Evolutionary conservation across 2,329 filamentous ascomycete genomes (phyloP), one percentile per base, ranked within the genome.

Genomic region (Leptosphaerulina australis): DNA sequence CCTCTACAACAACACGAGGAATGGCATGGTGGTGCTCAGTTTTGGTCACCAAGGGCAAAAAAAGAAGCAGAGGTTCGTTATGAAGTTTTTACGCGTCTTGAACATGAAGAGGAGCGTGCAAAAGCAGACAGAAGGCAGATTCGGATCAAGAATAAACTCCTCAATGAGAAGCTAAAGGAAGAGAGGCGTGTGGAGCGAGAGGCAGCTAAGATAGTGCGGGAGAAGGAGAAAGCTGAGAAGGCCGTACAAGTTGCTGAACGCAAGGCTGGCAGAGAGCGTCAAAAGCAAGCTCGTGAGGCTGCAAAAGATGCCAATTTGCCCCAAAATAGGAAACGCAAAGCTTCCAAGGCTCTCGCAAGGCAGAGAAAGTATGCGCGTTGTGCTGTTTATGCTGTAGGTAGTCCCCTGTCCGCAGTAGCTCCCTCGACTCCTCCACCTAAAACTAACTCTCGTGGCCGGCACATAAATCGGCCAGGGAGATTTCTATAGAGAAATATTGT

Each of bases 1-100:
- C n/a, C n/a, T n/a, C n/a, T n/a, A n/a, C 29, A 56, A 39, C 40
- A 37, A 26, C 34, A 26, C 17, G 10, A 47, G 14, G 36, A 55
- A 31, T 55, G 48, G 21, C 35, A 50, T 47, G 33, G 53, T 44
- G 50, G 53, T 5, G 38, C 45, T 28, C 35, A 50, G 5, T 56
- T 56, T 36, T 56, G 36, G 44, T 50, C 40, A 29, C 50, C 38
- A 25, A 37, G 29, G 11, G 49, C 48, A 44, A 18, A 44, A 10
- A 30, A 21, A 11, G 44, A 48, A 20, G 40, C 38, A 38, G 22
- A 22, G 6, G 47, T 24, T 4, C 30, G 39, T 35, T 15, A 50
- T 26, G 21, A 21, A 20, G 14, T 15, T 4, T 17, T 17, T n/a
- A 17, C 14, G 30, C 5, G 30, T 4, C 14, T 34, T 7, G 43